phyloP scores from a whole-genome alignment of 2,329 filamentous ascomycete species.

The Arthrinium phaeospermum region DNA sequence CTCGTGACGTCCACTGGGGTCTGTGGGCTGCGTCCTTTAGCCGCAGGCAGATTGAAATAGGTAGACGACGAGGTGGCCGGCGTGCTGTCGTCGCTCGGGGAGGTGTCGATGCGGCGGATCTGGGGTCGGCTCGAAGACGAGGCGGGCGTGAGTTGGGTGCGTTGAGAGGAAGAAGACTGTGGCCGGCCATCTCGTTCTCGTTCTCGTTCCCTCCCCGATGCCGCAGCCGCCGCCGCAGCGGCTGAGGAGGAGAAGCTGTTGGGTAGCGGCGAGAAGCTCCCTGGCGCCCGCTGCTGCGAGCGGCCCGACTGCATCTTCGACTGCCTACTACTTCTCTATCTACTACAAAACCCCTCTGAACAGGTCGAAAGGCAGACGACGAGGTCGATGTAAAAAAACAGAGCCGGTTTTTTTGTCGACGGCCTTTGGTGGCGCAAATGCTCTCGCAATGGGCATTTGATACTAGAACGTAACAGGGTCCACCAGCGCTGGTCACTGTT shows the following conservation, averaged over 20 bases:
- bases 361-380: not conserved
- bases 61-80: conserved; percentile 33
- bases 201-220: conserved; percentile 24
- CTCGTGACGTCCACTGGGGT: conserved; percentile 46
- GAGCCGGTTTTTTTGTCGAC: not conserved
- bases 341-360: not conserved
- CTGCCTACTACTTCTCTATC: not conserved
- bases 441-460: not conserved
- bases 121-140: conserved; percentile 42
- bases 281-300: conserved; percentile 39
- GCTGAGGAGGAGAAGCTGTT: conserved; percentile 36
- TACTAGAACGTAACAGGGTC: not conserved
- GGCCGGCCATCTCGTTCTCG: conserved; percentile 4
- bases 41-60: conserved; percentile 39
- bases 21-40: conserved; percentile 49
- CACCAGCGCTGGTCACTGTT: conserved; percentile 8
- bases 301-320: conserved; percentile 38
- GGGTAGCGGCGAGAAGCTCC: conserved; percentile 62
- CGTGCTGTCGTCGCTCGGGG: conserved; percentile 50
- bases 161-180: not conserved
- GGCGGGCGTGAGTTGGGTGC: conserved; percentile 7
- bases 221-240: conserved; percentile 28
- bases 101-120: conserved; percentile 52
- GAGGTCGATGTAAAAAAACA: not conserved
- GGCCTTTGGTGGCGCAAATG: conserved; percentile 10